phyloP scores from a whole-genome alignment of 805 yeast genomes.

The Saccharomycopsis javanensis region DNA sequence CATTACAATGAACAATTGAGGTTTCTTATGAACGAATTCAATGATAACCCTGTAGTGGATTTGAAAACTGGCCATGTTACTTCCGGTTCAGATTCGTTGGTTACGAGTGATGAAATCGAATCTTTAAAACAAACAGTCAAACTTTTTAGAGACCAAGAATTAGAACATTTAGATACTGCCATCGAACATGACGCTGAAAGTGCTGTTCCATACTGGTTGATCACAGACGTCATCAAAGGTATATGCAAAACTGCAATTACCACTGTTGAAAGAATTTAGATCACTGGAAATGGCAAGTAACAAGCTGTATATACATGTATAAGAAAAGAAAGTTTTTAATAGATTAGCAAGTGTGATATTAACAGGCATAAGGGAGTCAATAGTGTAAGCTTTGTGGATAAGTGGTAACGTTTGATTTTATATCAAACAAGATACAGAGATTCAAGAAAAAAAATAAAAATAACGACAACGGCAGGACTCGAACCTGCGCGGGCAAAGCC shows the following conservation, averaged over 20 bases:
- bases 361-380: no score
- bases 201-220: slow-evolving; percentile 83
- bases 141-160: slow-evolving; percentile 83
- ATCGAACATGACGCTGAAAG: slow-evolving; percentile 82
- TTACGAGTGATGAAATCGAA: slow-evolving; percentile 48
- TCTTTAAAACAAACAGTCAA: slow-evolving; percentile 53
- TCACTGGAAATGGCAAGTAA: no score
- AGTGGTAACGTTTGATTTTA: no score
- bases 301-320: not conserved
- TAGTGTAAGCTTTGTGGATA: no score
- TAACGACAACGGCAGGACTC: slow-evolving; percentile 66
- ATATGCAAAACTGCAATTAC: slow-evolving; percentile 84
- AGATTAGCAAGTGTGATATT: no score
- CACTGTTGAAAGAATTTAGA: slow-evolving; percentile 74
- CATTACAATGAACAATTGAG: slow-evolving; percentile 90
- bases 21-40: slow-evolving; percentile 57
- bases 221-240: slow-evolving; percentile 78
- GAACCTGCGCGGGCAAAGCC: slow-evolving; percentile 58
- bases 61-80: slow-evolving; percentile 16
- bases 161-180: slow-evolving; percentile 93
- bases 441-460: slow-evolving; percentile 21
- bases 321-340: no score
- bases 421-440: not conserved
- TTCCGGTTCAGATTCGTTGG: slow-evolving; percentile 20
- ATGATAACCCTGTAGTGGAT: slow-evolving; percentile 19